phyloP scores from a whole-genome alignment of 2,329 filamentous ascomycete genomes.

The Pestalotiopsis fici region DNA sequence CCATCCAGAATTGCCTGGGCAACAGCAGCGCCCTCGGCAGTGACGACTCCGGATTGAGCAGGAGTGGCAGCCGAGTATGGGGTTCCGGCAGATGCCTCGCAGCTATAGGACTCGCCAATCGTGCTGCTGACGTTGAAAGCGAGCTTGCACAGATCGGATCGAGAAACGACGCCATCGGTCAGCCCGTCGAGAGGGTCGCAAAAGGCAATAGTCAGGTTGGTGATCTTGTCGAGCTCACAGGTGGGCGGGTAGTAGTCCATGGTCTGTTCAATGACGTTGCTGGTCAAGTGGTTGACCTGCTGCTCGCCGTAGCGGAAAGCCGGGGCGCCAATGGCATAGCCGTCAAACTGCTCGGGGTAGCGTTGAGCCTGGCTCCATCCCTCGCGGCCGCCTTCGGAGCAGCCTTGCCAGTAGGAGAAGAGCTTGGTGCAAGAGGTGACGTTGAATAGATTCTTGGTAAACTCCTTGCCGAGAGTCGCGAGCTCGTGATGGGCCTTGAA shows the following conservation, averaged over 20 bases:
- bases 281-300: slow-evolving; percentile 43
- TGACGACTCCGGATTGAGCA: slow-evolving; percentile 27
- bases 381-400: slow-evolving; percentile 53
- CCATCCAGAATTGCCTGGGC: slow-evolving; percentile 35
- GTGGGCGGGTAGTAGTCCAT: slow-evolving; percentile 41
- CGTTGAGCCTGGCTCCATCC: slow-evolving; percentile 52
- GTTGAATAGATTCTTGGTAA: slow-evolving; percentile 42
- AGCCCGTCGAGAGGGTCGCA: slow-evolving; percentile 58
- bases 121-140: slow-evolving; percentile 41
- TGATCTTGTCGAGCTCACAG: slow-evolving; percentile 46
- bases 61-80: slow-evolving; percentile 15
- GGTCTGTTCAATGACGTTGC: slow-evolving; percentile 38
- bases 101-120: slow-evolving; percentile 45
- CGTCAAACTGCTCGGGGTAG: slow-evolving; percentile 48
- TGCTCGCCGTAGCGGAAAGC: slow-evolving; percentile 47
- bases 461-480: slow-evolving; percentile 40
- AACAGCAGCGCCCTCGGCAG: slow-evolving; percentile 29
- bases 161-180: slow-evolving; percentile 51
- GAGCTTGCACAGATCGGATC: slow-evolving; percentile 36
- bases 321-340: slow-evolving; percentile 45
- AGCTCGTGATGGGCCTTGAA: slow-evolving; percentile 37
- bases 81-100: slow-evolving; percentile 36
- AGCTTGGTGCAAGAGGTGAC: slow-evolving; percentile 24
- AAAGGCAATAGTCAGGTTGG: slow-evolving; percentile 53
- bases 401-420: slow-evolving; percentile 55